phyloP scores from a whole-genome alignment of 208 protist genomes.

The Vickermania ingenoplastis region DNA sequence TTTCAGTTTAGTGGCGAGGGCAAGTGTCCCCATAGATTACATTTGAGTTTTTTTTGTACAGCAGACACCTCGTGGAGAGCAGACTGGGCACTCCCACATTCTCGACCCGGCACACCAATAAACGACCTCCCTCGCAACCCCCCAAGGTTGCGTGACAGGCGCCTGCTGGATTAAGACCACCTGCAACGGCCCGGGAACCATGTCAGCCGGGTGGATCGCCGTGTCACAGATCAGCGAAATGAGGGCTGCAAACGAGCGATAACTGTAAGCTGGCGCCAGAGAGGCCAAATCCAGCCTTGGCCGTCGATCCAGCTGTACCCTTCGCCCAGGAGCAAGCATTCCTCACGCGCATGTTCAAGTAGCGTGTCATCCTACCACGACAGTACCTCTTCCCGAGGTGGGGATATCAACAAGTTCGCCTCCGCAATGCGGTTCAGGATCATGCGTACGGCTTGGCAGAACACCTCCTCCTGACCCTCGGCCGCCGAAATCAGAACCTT shows the following conservation, averaged over 20 bases:
- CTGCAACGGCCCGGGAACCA: not conserved
- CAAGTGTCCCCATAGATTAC: not conserved
- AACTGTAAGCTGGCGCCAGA: slow-evolving; percentile 1
- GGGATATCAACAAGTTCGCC: slow-evolving; percentile 18
- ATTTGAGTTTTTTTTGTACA: not conserved
- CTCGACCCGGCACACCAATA: not conserved
- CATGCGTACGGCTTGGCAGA: slow-evolving; percentile 7
- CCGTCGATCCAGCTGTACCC: slow-evolving; percentile 13
- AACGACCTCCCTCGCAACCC: not conserved
- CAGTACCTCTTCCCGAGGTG: slow-evolving; percentile 9
- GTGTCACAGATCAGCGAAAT: not conserved
- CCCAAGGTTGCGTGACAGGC: not conserved
- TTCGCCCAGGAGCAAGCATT: slow-evolving; percentile 19
- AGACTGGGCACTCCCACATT: not conserved
- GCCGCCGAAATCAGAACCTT: slow-evolving; percentile 20
- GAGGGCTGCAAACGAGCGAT: not conserved
- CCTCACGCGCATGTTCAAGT: slow-evolving; percentile 1
- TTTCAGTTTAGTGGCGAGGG: not conserved
- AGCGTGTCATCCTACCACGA: slow-evolving; percentile 7
- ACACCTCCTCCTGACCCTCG: slow-evolving; percentile 15
- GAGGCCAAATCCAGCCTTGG: slow-evolving; percentile 13
- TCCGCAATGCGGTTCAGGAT: slow-evolving; percentile 9
- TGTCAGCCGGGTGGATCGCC: not conserved
- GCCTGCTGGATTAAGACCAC: not conserved
- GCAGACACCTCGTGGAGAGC: not conserved